Conservation (phyloP, 495 filamentous ascomycete species). For the Talaromyces wortmannii region DNA sequence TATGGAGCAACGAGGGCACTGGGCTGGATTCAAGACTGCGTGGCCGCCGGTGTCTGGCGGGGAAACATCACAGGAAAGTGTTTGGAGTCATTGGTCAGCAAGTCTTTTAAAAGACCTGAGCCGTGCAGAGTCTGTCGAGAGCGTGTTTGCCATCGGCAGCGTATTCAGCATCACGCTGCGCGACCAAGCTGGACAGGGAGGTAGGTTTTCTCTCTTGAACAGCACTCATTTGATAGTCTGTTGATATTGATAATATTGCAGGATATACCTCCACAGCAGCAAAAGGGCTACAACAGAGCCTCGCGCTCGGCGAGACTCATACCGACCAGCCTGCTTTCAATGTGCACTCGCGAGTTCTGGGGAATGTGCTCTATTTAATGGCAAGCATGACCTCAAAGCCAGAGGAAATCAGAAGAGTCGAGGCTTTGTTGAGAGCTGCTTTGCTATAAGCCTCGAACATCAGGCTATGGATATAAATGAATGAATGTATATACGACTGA, state of each 20-base stretch:
- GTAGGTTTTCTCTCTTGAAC: constrained; percentile 22
- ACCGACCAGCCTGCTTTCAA: constrained; percentile 28
- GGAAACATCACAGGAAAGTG: constrained; percentile 7
- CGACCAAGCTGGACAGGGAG: constrained; percentile 30
- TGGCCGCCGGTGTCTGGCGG: constrained; percentile 13
- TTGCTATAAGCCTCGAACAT: constrained; percentile 6
- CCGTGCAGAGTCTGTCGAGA: constrained; percentile 41
- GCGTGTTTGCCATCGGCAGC: constrained; percentile 62
- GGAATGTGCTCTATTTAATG: constrained; percentile 76
- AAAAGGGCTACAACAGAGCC: constrained; percentile 45
- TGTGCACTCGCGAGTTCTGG: constrained; percentile 66
- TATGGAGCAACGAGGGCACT: constrained; percentile 45
- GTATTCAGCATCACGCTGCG: constrained; percentile 61
- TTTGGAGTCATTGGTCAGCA: constrained; percentile 67
- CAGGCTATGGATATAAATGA: neutral
- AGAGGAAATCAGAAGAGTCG: constrained; percentile 42
- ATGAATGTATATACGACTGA: too few relatives aligned
- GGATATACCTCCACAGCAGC: constrained; percentile 66
- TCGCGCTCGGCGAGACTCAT: constrained; percentile 31
- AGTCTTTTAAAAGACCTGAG: constrained; percentile 51
- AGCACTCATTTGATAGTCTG: too few relatives aligned
- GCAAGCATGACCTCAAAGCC: constrained; percentile 53
- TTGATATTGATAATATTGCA: constrained; percentile 1
- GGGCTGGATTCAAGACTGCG: constrained; percentile 39
- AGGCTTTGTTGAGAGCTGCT: constrained; percentile 28